Percentiles rank a stretch among this genome's conserved stretches.
Conservation (phyloP, 495 filamentous ascomycete species). For the Penicillium subrubescens region DNA sequence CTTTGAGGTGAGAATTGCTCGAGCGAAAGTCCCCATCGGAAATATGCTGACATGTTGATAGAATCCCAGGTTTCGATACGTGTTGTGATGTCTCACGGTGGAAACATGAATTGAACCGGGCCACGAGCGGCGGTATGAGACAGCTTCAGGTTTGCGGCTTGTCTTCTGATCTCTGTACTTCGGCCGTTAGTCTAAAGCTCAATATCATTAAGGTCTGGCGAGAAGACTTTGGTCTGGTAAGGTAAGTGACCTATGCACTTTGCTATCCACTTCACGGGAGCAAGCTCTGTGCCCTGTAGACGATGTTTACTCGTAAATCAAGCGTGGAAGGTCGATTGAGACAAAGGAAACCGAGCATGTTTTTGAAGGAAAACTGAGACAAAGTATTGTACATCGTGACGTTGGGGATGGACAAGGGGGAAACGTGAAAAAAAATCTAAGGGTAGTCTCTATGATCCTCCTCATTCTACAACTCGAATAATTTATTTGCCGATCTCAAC, state of each 20-base stretch:
- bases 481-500: slow-evolving; percentile 71
- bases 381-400: slow-evolving; percentile 39
- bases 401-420: slow-evolving; percentile 33
- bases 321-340: background rate
- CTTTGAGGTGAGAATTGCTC: slow-evolving; percentile 22
- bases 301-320: background rate
- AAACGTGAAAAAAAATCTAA: slow-evolving; percentile 36
- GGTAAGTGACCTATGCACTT: background rate
- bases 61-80: slow-evolving; percentile 28
- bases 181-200: background rate
- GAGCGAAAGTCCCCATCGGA: background rate
- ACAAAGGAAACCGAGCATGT: slow-evolving; percentile 34
- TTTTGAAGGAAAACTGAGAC: slow-evolving; percentile 34
- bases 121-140: background rate
- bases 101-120: background rate
- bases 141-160: background rate
- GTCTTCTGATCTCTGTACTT: background rate
- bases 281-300: background rate
- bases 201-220: background rate
- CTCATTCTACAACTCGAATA: slow-evolving; percentile 24
- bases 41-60: slow-evolving; percentile 8
- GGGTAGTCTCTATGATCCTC: slow-evolving; percentile 43
- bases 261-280: background rate
- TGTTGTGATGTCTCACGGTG: slow-evolving; percentile 13
- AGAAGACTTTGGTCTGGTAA: background rate